Base-by-base conservation (phyloP, 371 early-diverging fungal species). In the Rhizopus microsporus region DNA sequence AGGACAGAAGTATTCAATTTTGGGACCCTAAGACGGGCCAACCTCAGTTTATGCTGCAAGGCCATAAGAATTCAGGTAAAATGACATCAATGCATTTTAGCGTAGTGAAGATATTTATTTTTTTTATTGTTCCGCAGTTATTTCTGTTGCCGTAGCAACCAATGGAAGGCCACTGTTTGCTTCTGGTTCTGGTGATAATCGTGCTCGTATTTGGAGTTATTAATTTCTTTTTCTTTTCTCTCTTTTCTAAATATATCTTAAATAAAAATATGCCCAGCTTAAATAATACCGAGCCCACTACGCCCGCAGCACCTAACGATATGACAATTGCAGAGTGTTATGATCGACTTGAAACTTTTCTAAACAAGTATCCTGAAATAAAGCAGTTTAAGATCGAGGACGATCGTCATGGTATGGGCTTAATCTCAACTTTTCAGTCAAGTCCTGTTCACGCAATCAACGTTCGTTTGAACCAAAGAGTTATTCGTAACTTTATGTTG, bases 61-160 rank as follows among this genome's bases (percentile, higher is more conserved):
- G 99, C 37, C 99, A 98, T 69, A 95, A 96, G 75, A 97, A 97
- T 74, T 95, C 96, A 54, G 91, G 91, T 91, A 44, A 34, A 31
- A 42, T 16, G 8, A 12, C 7, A 12, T 31, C 12, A 42, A 32
- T 23, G 29, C 23, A 23, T 23, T 23, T 23, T 23, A 23, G 23
- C 2, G 23, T 23, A 7, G 12, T 5, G 12, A 30, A 40, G 42
- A 54, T 42, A 10, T 23, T 43, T 12, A 40, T 16, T 23, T 42
- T 42, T 49, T 16, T 9, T 9, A 46, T 2, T 23, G 23, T 23
- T 23, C 23, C 23, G 23, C 23, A 23, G 46, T 46, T 15, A 46
- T 46, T 15, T 46, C 46, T 46, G 46, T 23, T 23, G 23, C 23
- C 23, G 23, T 23, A 23, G 23, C 23, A 23, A 23, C 23, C 23